Conservation (phyloP, 2,329 filamentous ascomycete genomes). For the Aspergillus pseudoglaucus region DNA sequence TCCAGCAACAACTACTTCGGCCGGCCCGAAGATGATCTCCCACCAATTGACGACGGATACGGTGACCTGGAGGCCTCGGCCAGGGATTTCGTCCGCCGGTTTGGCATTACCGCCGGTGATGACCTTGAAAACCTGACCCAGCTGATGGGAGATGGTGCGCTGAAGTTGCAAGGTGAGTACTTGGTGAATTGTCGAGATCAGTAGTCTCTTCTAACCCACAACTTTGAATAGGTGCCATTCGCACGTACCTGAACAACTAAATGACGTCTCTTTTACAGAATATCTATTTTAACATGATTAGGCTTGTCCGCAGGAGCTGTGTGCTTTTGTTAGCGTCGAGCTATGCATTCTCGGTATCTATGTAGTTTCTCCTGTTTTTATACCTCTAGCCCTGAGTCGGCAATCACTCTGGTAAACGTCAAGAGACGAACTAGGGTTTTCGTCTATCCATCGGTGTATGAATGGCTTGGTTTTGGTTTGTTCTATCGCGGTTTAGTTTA, state of each 20-base stretch:
- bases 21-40: slow-evolving; percentile 73
- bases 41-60: slow-evolving; percentile 63
- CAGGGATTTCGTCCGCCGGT: slow-evolving; percentile 91
- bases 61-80: slow-evolving; percentile 88
- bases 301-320: slow-evolving; percentile 10
- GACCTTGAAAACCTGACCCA: slow-evolving; percentile 86
- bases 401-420: no score
- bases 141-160: slow-evolving; percentile 77
- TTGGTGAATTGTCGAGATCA: background rate
- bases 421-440: background rate
- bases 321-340: background rate
- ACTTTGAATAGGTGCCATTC: slow-evolving; percentile 36
- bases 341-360: no score
- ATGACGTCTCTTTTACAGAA: slow-evolving; percentile 8
- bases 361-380: no score
- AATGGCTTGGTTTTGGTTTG: slow-evolving; percentile 1
- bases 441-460: background rate
- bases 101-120: slow-evolving; percentile 91
- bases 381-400: no score
- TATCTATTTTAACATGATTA: slow-evolving; percentile 4
- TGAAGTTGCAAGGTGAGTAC: slow-evolving; percentile 65
- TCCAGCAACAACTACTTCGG: slow-evolving; percentile 98
- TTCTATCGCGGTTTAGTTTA: slow-evolving; percentile 1
- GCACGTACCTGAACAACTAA: slow-evolving; percentile 45
- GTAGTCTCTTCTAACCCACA: background rate